Conservation (phyloP, 2,329 filamentous ascomycete genomes). For the Pezicula rhizophila region DNA sequence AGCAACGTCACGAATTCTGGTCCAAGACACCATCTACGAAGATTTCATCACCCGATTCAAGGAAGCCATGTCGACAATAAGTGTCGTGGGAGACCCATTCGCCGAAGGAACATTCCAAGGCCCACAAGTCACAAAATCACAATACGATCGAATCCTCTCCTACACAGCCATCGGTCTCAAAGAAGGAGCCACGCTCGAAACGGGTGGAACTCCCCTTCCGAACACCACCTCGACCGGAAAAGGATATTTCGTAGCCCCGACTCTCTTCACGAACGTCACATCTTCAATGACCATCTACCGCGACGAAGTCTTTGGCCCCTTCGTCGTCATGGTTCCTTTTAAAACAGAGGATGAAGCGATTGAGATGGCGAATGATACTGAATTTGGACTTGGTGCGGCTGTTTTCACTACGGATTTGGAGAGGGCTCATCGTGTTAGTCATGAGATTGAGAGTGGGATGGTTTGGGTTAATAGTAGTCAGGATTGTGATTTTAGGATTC, state of each 20-base stretch:
- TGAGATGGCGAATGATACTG: conserved; percentile 44
- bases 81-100: conserved; percentile 61
- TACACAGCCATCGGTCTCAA: conserved; percentile 57
- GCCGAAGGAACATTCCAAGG: conserved; percentile 62
- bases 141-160: conserved; percentile 60
- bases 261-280: conserved; percentile 43
- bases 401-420: conserved; percentile 50
- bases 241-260: conserved; percentile 53
- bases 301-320: conserved; percentile 64
- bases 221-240: conserved; percentile 36
- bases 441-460: conserved; percentile 48
- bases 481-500: conserved; percentile 38
- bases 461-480: conserved; percentile 55
- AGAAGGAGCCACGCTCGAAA: conserved; percentile 55
- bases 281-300: conserved; percentile 39
- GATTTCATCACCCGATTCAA: conserved; percentile 57
- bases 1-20: conserved; percentile 53
- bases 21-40: conserved; percentile 51
- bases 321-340: conserved; percentile 59
- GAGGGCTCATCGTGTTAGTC: conserved; percentile 44
- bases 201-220: conserved; percentile 50
- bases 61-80: conserved; percentile 45
- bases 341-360: conserved; percentile 54
- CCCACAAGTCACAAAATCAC: conserved; percentile 61
- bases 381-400: conserved; percentile 49